Evolutionary conservation across 2,329 filamentous ascomycete species (phyloP), one percentile per base, ranked within the genome.

Genomic region (Fusarium sp.): DNA sequence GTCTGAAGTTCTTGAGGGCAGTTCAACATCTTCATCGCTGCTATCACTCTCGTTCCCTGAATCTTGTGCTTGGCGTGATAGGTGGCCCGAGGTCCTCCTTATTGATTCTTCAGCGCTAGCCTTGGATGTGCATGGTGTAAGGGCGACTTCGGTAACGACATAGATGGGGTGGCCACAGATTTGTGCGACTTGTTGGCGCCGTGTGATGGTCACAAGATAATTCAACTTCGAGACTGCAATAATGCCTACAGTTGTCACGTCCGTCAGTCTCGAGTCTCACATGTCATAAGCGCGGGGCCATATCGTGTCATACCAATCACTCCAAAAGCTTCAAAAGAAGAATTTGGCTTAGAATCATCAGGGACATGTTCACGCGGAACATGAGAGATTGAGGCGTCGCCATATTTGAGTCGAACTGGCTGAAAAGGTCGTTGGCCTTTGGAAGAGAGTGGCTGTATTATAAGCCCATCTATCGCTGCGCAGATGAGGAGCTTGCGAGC

Each of bases 181-280:
- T 72, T 95, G 92, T 7, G 96, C 96, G 55, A 98, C 94, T 80
- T 97, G 93, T 77, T 97, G 89, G 51, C 95, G 93, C 64, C 91
- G 89, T 27, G 92, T 94, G 77, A 99, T 97, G 16, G 94, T 92
- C 64, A 99, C 89, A 11, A 99, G 88, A 81, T 95, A 98, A 72
- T 91, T 93, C 33, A 91, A 88, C 41, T 91, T 92, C 27, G 94
- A 93, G 66, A 98, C 89, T 39, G 91, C 94, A 48, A 99, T 88
- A 3, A 99, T 84, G 27, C 96, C 95, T 98, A 51, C 27, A 37
- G 27, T 27, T 59, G 66, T 25, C 37, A 19, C 60, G 57, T 41
- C 60, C 58, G 64, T 59, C 31, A 73, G 60, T 49, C 27, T 54
- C 16, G 33, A 31, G 31, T 39, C 48, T 62, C 65, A 46, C 11